Evolutionary conservation across 2,329 filamentous ascomycete species (phyloP).

Genomic region (Alternaria sp.): DNA sequence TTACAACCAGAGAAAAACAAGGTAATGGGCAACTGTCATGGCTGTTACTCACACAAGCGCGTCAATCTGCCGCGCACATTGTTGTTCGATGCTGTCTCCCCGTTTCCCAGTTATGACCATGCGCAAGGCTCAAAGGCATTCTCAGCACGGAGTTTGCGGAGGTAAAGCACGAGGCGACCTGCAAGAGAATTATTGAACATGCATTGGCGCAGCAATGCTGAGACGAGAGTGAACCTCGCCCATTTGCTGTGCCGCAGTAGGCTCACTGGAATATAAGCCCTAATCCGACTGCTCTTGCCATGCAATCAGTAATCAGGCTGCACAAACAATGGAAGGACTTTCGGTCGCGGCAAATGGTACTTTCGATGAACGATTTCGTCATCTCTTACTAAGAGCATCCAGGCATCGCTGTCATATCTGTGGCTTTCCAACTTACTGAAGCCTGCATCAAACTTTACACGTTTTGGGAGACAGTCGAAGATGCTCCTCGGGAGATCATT

Average conservation of each 20-base stretch:
- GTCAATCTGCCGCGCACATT: background rate
- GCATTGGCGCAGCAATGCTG: background rate
- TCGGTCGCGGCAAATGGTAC: background rate
- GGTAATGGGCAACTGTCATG: too few species aligned
- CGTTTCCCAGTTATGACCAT: background rate
- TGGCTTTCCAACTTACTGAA: background rate
- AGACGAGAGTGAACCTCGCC: background rate
- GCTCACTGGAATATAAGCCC: background rate
- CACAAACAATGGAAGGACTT: background rate
- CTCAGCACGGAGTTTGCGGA: background rate
- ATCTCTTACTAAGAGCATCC: background rate
- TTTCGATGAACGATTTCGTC: background rate
- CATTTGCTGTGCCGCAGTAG: background rate
- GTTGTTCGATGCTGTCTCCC: background rate
- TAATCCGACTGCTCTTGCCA: background rate
- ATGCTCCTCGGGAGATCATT: conserved; percentile 18
- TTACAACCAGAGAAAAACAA: background rate
- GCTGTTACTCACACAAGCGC: background rate
- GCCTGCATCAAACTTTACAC: conserved; percentile 3
- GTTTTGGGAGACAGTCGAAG: conserved; percentile 22
- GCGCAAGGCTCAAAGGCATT: background rate
- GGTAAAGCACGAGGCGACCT: background rate
- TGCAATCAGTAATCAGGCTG: too few species aligned
- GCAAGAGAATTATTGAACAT: background rate
- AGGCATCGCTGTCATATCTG: background rate